Conservation (phyloP, 169 alveolate species). For the Besnoitia besnoiti region DNA sequence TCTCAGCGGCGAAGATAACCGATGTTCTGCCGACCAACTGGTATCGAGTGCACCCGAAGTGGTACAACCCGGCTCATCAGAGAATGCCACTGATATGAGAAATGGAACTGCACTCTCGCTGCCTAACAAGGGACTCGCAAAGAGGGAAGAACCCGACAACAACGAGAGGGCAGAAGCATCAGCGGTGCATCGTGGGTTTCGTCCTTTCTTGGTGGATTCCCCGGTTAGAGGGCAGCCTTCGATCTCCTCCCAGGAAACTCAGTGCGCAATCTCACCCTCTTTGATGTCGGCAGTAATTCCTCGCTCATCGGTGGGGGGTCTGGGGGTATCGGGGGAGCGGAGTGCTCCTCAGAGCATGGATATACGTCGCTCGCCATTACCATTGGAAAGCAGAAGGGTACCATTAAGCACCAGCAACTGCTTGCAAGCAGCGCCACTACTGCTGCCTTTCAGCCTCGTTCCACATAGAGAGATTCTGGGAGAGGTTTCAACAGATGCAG, state of each 20-base stretch:
- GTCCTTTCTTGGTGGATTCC: not conserved
- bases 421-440: not conserved
- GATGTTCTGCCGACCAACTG: too few relatives aligned
- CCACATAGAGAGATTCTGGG: not conserved
- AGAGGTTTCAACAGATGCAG: not conserved
- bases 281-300: not conserved
- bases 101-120: too few relatives aligned
- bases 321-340: not conserved
- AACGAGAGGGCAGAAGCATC: not conserved
- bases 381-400: not conserved
- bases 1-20: not conserved
- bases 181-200: not conserved
- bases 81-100: too few relatives aligned
- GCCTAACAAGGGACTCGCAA: not conserved
- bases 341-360: not conserved
- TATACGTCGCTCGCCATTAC: not conserved
- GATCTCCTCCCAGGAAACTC: not conserved
- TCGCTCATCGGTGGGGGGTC: not conserved
- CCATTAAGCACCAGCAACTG: not conserved
- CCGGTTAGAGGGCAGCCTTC: not conserved
- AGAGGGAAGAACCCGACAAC: not conserved
- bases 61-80: too few relatives aligned
- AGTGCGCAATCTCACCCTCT: not conserved
- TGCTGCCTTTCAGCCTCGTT: not conserved
- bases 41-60: too few relatives aligned